These are phyloP conservation scores for Millerozyma miso DNA, from an alignment of 805 yeast genomes.

Conservation along the genomic window DNA sequence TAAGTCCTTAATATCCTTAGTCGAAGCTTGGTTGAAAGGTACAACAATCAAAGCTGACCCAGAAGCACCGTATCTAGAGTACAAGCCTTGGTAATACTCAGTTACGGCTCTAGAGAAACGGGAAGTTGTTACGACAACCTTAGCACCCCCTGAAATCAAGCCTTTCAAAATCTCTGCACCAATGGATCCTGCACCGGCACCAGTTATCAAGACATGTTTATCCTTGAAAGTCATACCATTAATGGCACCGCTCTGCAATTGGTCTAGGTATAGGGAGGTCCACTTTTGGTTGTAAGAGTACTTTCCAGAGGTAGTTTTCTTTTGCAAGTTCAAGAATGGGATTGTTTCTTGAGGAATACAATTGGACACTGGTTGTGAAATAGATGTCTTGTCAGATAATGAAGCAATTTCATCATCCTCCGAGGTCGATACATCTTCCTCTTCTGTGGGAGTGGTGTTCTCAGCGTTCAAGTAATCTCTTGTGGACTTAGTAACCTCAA, in stretches of 20 bases:
- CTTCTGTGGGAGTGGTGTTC: constrained; percentile 31
- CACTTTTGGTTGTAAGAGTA: constrained; percentile 84
- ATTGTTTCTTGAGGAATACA: constrained; percentile 76
- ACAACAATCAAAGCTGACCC: constrained; percentile 93
- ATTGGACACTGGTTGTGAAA: constrained; percentile 69
- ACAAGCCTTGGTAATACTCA: constrained; percentile 91
- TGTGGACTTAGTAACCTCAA: constrained; percentile 62
- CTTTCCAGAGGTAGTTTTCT: constrained; percentile 58
- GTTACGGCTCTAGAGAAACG: constrained; percentile 92
- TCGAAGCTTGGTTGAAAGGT: constrained; percentile 98
- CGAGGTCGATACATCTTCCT: constrained; percentile 40
- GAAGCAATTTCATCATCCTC: constrained; percentile 81
- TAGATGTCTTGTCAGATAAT: constrained; percentile 66
- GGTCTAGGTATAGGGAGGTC: constrained; percentile 78
- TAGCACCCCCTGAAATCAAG: constrained; percentile 95
- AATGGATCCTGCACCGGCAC: constrained; percentile 98
- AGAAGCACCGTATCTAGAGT: constrained; percentile 87
- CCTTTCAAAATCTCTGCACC: constrained; percentile 98
- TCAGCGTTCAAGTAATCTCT: constrained; percentile 46
- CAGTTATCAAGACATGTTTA: constrained; percentile 88
- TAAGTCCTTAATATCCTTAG: constrained; percentile 85
- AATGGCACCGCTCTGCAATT: constrained; percentile 88
- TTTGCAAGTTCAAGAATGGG: constrained; percentile 92
- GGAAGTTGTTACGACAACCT: constrained; percentile 93
- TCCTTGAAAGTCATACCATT: constrained; percentile 89